Base-by-base conservation (phyloP, 805 yeast genomes). In the Metschnikowia borealis region DNA sequence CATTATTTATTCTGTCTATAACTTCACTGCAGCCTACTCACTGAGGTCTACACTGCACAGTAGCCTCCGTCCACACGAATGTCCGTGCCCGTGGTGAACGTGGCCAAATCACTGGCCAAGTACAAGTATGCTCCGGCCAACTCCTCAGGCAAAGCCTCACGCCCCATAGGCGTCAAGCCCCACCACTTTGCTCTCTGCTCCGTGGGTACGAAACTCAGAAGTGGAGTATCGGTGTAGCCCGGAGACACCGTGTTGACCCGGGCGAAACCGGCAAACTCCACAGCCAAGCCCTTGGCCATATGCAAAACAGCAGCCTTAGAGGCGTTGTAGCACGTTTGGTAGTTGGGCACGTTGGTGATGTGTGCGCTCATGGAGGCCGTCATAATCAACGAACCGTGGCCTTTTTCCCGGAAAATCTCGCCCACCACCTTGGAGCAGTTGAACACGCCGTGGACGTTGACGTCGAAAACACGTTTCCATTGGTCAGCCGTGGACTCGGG, bases 351-450 rank as follows among this genome's bases (percentile, higher is more conserved):
- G 68, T 89, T 89, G 60, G 83, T 94, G 60, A 90, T 84, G 70
- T 84, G 89, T 14, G 88, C 96, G 26, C 94, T 85, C 87, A 89
- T 89, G 37, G 96, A 87, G 5, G 95, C 90, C 5, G 97, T 89
- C 68, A 87, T 77, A 58, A 89, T 82, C 59, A 90, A 74, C 1
- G 95, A 85, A 32, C 97, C 96, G 5, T 68, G 69, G 15, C 87
- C 86, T 62, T 87, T 89, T 60, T 78, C 71, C 66, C 81, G 80
- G 77, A 90, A 90, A 50, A 84, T 75, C 56, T 72, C 73, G 46
- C 96, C 97, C 37, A 84, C 79, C 47, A 78, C 71, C 71, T 85
- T 85, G 53, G 96, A 85, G 62, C 91, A 80, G 56, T 66, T 65
- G 53, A 62, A 66, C 14, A 61, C 63, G 13, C 67, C 67, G 49